Conservation (phyloP, 163 green algal genomes). For the Dunaliella salina region DNA sequence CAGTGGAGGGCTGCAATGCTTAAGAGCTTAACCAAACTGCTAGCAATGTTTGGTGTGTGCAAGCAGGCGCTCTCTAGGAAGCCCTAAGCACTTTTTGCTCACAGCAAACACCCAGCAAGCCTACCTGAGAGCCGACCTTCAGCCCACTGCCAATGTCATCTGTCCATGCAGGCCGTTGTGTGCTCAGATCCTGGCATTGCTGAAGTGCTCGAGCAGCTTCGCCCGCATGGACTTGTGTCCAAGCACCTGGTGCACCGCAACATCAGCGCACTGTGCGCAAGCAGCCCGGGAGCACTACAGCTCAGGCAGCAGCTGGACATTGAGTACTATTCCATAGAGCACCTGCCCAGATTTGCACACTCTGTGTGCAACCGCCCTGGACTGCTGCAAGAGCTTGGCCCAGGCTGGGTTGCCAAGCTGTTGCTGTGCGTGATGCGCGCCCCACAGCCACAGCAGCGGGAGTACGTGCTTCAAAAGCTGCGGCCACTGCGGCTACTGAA, state of each 20-base stretch:
- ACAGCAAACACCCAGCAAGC: too few species aligned
- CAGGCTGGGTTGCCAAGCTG: neutral
- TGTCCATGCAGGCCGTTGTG: too few species aligned
- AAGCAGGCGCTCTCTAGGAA: too few species aligned
- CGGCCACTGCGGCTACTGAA: neutral
- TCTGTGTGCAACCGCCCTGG: neutral
- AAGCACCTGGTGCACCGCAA: neutral
- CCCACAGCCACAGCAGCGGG: neutral
- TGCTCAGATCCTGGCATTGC: neutral
- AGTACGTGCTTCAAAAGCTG: neutral
- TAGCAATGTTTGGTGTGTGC: too few species aligned
- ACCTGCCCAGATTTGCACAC: neutral
- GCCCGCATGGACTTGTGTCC: neutral
- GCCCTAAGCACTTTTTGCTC: too few species aligned
- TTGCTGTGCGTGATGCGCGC: neutral
- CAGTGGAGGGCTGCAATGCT: too few species aligned
- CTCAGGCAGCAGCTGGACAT: neutral
- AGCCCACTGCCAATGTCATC: too few species aligned
- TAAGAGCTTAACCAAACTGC: too few species aligned
- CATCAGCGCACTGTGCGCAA: neutral
- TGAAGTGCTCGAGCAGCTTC: neutral
- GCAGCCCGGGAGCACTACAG: neutral
- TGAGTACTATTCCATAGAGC: neutral
- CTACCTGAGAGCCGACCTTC: too few species aligned
- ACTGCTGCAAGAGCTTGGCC: neutral